Conservation (phyloP, 805 yeast genomes). For the Candida tibetensis region DNA sequence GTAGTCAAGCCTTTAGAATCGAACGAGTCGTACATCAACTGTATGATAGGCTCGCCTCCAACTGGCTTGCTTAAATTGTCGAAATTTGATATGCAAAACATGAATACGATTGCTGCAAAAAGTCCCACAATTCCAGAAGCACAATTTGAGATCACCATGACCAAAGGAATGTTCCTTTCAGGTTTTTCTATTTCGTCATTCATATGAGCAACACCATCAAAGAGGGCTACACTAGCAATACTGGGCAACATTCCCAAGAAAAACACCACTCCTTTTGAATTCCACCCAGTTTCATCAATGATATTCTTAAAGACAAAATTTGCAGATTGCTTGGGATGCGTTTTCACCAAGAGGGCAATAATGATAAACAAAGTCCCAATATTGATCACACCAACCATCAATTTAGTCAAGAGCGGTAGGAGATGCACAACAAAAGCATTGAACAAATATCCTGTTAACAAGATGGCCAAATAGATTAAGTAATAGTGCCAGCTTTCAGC, state of each 20-base stretch:
- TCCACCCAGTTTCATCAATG: constrained; percentile 29
- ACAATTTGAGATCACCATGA: constrained; percentile 26
- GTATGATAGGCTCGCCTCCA: constrained; percentile 24
- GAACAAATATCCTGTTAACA: constrained; percentile 5
- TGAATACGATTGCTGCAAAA: constrained; percentile 28
- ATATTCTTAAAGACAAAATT: constrained; percentile 27
- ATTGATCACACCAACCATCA: constrained; percentile 19
- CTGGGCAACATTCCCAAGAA: constrained; percentile 31
- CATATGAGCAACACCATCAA: constrained; percentile 41
- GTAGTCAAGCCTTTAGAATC: constrained; percentile 25
- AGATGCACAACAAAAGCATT: constrained; percentile 9
- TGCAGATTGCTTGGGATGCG: constrained; percentile 30
- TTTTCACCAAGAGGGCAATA: constrained; percentile 36
- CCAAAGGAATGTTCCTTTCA: constrained; percentile 38
- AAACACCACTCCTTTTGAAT: constrained; percentile 33
- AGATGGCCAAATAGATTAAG: constrained; percentile 13
- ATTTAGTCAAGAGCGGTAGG: constrained; percentile 14
- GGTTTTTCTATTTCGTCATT: constrained; percentile 40
- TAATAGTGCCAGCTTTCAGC: constrained; percentile 18
- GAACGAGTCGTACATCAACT: constrained; percentile 22
- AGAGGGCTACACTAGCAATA: constrained; percentile 28
- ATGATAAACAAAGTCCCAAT: constrained; percentile 27
- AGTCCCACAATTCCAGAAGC: constrained; percentile 27
- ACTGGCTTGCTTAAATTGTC: constrained; percentile 15
- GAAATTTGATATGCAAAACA: constrained; percentile 20